Conservation (phyloP, 75 land plant genomes). For the Selaginella moellendorffii region DNA sequence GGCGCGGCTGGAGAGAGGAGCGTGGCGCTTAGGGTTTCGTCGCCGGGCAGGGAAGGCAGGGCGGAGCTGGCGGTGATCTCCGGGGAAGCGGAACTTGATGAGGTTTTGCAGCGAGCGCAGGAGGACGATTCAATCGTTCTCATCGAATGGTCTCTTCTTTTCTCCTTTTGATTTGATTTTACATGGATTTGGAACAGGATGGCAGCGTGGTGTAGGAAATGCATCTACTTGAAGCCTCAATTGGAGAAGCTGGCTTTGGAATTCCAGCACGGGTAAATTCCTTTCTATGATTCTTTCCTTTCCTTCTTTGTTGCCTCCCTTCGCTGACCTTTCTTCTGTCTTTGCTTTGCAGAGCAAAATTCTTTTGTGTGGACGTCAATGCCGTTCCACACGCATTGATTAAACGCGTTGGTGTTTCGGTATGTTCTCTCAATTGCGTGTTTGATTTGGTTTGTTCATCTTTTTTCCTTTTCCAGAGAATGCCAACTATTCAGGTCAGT, state of each 20-base stretch:
- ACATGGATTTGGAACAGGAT: constrained; percentile 42
- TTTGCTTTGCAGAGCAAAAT: constrained; percentile 47
- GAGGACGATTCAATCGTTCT: constrained; percentile 26
- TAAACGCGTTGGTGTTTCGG: constrained; percentile 59
- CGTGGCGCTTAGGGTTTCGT: too few species aligned
- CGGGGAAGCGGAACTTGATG: constrained; percentile 49
- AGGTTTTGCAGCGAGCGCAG: constrained; percentile 29
- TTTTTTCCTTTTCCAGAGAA: too few species aligned
- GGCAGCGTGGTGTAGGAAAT: constrained; percentile 95
- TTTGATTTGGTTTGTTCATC: too few species aligned
- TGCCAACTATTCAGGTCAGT: constrained; percentile 92
- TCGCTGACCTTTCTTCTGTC: too few species aligned
- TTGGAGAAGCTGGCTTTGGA: constrained; percentile 79
- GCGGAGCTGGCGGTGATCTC: constrained; percentile 39
- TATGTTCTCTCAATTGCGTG: constrained; percentile 26
- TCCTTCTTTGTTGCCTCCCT: too few species aligned
- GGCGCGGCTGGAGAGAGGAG: too few species aligned
- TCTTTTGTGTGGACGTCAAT: constrained; percentile 78
- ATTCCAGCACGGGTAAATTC: constrained; percentile 61
- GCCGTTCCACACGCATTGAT: constrained; percentile 64
- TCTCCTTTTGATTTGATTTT: too few species aligned
- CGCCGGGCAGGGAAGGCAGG: too few species aligned
- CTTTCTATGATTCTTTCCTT: too few species aligned
- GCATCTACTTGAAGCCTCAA: constrained; percentile 89
- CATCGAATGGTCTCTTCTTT: constrained; percentile 50